phyloP scores from a whole-genome alignment of 1,284 basidiomycete genomes.

The Grifola frondosa region DNA sequence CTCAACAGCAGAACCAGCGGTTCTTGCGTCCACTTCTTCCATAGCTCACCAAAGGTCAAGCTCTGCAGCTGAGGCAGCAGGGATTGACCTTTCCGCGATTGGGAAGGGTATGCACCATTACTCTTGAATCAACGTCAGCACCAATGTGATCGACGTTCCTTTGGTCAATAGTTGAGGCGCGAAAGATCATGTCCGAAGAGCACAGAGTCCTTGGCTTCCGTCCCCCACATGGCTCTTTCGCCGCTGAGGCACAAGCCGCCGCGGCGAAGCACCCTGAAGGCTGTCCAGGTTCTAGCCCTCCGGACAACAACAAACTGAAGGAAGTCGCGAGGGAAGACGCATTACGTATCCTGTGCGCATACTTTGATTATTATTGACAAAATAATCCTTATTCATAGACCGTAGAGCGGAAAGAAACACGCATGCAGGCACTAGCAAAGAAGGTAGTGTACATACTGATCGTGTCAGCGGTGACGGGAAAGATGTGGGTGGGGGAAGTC shows the following conservation, averaged over 20 bases:
- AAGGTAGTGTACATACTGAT: no score
- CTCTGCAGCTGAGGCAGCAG: slow-evolving; percentile 20
- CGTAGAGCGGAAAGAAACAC: slow-evolving; percentile 25
- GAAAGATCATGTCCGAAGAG: slow-evolving; percentile 38
- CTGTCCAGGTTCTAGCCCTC: slow-evolving; percentile 13
- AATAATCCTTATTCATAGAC: slow-evolving; percentile 1
- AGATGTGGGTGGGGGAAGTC: background rate
- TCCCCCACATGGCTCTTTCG: slow-evolving; percentile 37
- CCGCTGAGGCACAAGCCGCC: slow-evolving; percentile 39
- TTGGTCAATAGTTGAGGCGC: slow-evolving; percentile 30
- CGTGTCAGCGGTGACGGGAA: no score
- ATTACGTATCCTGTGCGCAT: slow-evolving; percentile 25
- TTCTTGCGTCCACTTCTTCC: slow-evolving; percentile 8
- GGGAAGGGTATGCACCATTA: slow-evolving; percentile 22
- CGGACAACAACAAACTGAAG: slow-evolving; percentile 24
- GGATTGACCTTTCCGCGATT: slow-evolving; percentile 28
- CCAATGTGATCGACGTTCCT: no score
- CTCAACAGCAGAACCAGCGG: slow-evolving; percentile 14
- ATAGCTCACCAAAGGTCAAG: slow-evolving; percentile 10
- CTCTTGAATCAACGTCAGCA: no score
- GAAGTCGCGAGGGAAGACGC: slow-evolving; percentile 32
- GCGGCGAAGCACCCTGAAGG: slow-evolving; percentile 34
- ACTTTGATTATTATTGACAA: background rate
- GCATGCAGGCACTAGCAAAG: slow-evolving; percentile 12
- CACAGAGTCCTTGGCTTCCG: slow-evolving; percentile 40